Base-by-base conservation (phyloP, 2,329 filamentous ascomycete species). In the Ophiocordyceps camponoti-saundersi region DNA sequence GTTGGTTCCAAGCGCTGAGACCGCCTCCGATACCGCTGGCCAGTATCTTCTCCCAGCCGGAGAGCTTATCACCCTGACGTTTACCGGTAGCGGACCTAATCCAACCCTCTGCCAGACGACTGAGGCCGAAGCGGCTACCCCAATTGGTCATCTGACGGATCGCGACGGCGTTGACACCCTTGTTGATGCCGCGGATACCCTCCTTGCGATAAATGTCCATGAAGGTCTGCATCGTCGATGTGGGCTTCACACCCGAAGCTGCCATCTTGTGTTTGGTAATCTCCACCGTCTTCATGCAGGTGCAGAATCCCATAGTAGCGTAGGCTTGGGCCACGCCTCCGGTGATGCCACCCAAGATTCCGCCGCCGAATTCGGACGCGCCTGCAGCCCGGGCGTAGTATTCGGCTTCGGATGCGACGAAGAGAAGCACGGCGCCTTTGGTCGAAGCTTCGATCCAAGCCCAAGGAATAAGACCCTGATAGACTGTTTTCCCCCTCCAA, bases 401-500 rank as follows among this genome's bases (percentile, higher is more conserved):
- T 68, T 98, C 92, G 68, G 88, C 90, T 71, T 98, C 92, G 59
- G 90, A 94, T 56, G 92, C 92, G 65, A 98, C 90, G 71, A 98
- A 98, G 67, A 98, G 85, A 61, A 98, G 85, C 58, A 98, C 92
- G 59, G 92, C 92, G 65, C 92, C 92, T 73, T 98, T 98, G 70
- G 92, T 96, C 61, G 90, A 96, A 64, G 92, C 92, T 78, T 98
- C 92, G 71, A 98, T 96, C 92, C 92, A 98, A 68, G 92, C 92
- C 90, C 90, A 95, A 53, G 92, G 92, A 65, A 98, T 96, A 59
- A 98, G 85, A 67, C 92, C 92, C 75, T 98, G 92, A 77, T 95
- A 98, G 75, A 95, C 90, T 96, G 62, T 54, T 26, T 4, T 26
- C 8, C 8, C 8, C 23, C 23, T 26, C 23, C 23, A 26, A 26